Evolutionary conservation across 2,329 filamentous ascomycete genomes (phyloP), one percentile per base, ranked within the genome.

Genomic region (Pyricularia sp.): DNA sequence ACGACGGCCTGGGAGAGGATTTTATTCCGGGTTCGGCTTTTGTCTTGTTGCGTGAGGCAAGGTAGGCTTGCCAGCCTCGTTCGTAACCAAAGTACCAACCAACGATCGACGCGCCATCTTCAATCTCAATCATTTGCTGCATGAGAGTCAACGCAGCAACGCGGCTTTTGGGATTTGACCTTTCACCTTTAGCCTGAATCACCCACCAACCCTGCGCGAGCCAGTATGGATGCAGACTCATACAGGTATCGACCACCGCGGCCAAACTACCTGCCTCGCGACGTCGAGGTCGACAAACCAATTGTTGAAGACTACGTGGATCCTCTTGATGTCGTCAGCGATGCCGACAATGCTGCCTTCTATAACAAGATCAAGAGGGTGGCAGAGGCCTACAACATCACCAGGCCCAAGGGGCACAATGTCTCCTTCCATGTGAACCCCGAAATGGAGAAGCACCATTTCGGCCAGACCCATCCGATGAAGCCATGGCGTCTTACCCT

Each of bases 371-470:
- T 85, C 78, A 86, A 85, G 76, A 83, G 82, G 68, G 78, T 82
- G 26, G 86, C 85, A 28, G 81, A 85, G 70, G 82, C 86, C 67
- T 85, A 92, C 78, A 90, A 89, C 73, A 92, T 97, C 75, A 87
- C 88, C 68, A 86, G 89, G 50, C 94, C 94, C 1, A 90, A 91
- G 76, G 94, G 93, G 73, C 94, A 96, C 80, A 93, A 86, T 36
- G 94, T 99, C 65, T 97, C 94, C 11, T 98, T 94, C 80, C 95
- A 99, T 78, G 93, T 93, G 81, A 97, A 97, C 75, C 92, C 94
- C 1, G 89, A 92, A 70, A 96, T 98, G 77, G 95, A 99, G 81
- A 91, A 92, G 77, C 94, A 98, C 79, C 95, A 99, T 79, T 99
- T 99, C 78, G 95, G 95, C 72, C 91, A 92, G 80, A 94, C 92